Evolutionary conservation across 305 asterid species (phyloP).

Genomic region (Ajuga reptans): DNA sequence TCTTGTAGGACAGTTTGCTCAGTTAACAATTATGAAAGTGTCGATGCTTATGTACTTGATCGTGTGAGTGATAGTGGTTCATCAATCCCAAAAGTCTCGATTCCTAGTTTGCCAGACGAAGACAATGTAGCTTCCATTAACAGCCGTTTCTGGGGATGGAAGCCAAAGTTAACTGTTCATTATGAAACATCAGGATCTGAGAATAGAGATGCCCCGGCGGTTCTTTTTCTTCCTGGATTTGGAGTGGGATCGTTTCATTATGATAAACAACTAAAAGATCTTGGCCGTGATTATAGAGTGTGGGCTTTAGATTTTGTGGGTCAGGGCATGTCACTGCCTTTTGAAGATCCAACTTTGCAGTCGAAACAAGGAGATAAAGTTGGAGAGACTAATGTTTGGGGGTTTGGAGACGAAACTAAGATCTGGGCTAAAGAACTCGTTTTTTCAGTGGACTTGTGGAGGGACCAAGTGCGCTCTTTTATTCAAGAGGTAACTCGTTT

Average conservation of each 20-base stretch:
- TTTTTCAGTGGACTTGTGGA: constrained; percentile 68
- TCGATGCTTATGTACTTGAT: constrained; percentile 40
- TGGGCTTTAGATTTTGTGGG: constrained; percentile 87
- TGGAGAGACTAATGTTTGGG: constrained; percentile 44
- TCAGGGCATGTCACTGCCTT: constrained; percentile 46
- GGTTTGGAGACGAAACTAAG: constrained; percentile 77
- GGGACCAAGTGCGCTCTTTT: constrained; percentile 60
- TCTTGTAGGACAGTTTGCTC: constrained; percentile 23
- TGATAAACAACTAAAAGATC: constrained; percentile 77
- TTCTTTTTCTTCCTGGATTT: constrained; percentile 87
- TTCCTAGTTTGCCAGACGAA: constrained; percentile 68
- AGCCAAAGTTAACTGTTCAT: constrained; percentile 64
- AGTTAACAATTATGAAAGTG: constrained; percentile 28
- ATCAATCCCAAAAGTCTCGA: constrained; percentile 44
- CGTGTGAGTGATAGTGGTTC: constrained; percentile 29
- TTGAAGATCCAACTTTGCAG: constrained; percentile 60
- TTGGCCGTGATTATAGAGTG: constrained; percentile 64
- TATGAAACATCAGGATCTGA: constrained; percentile 67
- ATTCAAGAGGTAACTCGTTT: constrained; percentile 53
- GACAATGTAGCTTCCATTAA: constrained; percentile 43
- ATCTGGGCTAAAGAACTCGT: constrained; percentile 70
- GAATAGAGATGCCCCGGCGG: constrained; percentile 52
- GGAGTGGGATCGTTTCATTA: constrained; percentile 96
- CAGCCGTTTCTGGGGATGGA: constrained; percentile 75
- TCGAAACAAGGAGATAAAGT: constrained; percentile 21